Percentiles rank a stretch among this genome's conserved stretches.
Evolutionary conservation across 768 basidiomycete species (phyloP).

Genomic region (Boletus reticuloceps): DNA sequence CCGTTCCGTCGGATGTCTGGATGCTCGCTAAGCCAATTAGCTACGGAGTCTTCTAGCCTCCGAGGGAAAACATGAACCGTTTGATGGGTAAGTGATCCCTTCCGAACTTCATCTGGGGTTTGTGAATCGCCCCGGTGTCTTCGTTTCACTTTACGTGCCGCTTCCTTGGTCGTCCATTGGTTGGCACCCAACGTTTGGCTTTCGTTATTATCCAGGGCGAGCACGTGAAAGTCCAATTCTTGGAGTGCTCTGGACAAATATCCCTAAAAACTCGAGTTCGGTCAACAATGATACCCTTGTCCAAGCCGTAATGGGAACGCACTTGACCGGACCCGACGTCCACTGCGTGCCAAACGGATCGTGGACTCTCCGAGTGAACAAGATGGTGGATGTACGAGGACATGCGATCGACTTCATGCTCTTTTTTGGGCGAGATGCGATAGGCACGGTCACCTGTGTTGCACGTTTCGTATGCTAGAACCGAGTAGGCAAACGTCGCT

Average conservation of each 20-base stretch:
- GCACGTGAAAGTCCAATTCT: slow-evolving; percentile 42
- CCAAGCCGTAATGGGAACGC: slow-evolving; percentile 6
- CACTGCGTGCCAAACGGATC: slow-evolving; percentile 46
- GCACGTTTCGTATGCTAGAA: slow-evolving; percentile 7
- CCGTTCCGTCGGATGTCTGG: background rate
- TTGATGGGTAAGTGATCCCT: slow-evolving; percentile 49
- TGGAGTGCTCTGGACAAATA: slow-evolving; percentile 57
- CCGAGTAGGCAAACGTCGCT: background rate
- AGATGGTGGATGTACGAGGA: slow-evolving; percentile 47
- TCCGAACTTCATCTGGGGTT: background rate
- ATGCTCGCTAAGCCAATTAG: slow-evolving; percentile 48
- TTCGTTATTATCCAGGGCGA: slow-evolving; percentile 65
- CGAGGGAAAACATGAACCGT: slow-evolving; percentile 53
- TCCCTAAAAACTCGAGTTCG: slow-evolving; percentile 38
- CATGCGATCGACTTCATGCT: slow-evolving; percentile 70
- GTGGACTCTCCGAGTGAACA: slow-evolving; percentile 22
- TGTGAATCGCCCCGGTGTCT: slow-evolving; percentile 3
- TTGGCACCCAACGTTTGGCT: slow-evolving; percentile 59
- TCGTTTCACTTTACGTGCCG: slow-evolving; percentile 15
- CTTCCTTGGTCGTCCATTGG: slow-evolving; percentile 36
- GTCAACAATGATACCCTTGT: background rate
- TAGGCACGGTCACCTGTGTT: slow-evolving; percentile 12
- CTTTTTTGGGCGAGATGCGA: slow-evolving; percentile 77
- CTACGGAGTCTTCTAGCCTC: slow-evolving; percentile 44
- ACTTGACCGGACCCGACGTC: slow-evolving; percentile 78